Conservation (phyloP, 1,284 basidiomycete species). For the Irpex lacteus region DNA sequence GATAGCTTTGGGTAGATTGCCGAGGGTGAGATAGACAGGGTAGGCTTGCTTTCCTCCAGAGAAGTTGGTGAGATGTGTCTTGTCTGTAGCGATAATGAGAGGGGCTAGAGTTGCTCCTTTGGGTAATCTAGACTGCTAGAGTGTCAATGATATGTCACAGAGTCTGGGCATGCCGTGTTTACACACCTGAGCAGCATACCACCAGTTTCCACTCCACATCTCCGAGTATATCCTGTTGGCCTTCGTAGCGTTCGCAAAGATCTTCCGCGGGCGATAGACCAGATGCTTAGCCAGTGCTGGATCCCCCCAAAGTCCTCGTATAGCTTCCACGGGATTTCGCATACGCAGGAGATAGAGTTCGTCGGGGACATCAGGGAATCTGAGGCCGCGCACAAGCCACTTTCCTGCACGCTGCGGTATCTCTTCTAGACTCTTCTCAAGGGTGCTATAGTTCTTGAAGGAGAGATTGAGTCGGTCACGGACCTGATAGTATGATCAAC, state of each 20-base stretch:
- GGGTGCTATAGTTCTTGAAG: no score
- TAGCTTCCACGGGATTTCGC: slow-evolving; percentile 30
- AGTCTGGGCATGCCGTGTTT: not conserved
- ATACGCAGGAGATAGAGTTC: no score
- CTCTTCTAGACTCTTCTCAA: no score
- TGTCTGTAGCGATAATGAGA: slow-evolving; percentile 37
- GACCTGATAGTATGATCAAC: no score
- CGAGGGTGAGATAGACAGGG: slow-evolving; percentile 38
- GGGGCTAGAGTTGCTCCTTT: not conserved
- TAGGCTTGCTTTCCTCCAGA: slow-evolving; percentile 34
- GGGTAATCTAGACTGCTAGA: slow-evolving; percentile 14
- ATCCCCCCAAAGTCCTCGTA: slow-evolving; percentile 32
- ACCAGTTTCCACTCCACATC: slow-evolving; percentile 41
- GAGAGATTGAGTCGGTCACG: no score
- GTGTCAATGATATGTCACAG: not conserved
- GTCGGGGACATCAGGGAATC: no score
- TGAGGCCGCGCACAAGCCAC: no score
- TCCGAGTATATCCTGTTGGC: slow-evolving; percentile 29
- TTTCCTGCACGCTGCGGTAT: no score
- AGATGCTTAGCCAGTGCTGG: slow-evolving; percentile 28
- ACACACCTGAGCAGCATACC: not conserved
- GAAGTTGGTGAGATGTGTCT: slow-evolving; percentile 35
- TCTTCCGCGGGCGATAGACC: slow-evolving; percentile 29
- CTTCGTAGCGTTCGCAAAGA: slow-evolving; percentile 26
- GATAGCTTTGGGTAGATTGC: slow-evolving; percentile 33